Evolutionary conservation across 2,329 filamentous ascomycete species (phyloP), one percentile per base, ranked within the genome.

Genomic region (Fusarium papillatum): DNA sequence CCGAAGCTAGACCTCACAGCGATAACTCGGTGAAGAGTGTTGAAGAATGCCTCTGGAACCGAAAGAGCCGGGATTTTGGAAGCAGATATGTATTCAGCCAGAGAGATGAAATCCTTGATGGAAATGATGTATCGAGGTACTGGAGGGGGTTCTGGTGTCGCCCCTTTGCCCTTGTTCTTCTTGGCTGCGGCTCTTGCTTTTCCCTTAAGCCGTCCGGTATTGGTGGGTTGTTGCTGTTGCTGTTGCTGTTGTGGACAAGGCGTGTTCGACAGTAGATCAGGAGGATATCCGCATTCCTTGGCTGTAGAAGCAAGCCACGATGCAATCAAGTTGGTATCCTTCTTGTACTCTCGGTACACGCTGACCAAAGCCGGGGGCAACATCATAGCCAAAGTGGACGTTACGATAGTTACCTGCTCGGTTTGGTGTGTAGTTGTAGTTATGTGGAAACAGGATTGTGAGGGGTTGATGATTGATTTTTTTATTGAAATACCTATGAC

Each of bases 221-320:
- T 57, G 19, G 19, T 29, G 53, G 53, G 53, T 22, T 36, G 29
- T 57, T 57, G 26, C 7, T 43, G 41, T 36, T 36, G 53, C 22
- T 57, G 26, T 14, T 43, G 39, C 17, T 53, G 48, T 8, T 53
- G 5, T 53, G 48, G 6, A 29, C 1, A 16, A 53, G 26, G 16
- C 48, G 48, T n/a, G 48, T 53, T 53, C 16, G 26, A 31, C 26
- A 53, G 48, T 53, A 53, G 26, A 53, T 80, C 72, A 8, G 72
- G 24, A 17, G 79, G 55, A 61, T 80, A 86, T 7, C 84, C 85
- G 43, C 73, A 76, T 4, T 75, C 72, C 50, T 80, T 82, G 29
- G 85, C 85, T 1, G 84, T 86, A 3, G 81, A 82, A 7, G 83
- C 85, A n/a, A 87, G 83, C 85, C 85, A 87, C 29, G 79, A 75